Base-by-base conservation (phyloP, 2,329 filamentous ascomycete species). In the Harringtonia aguacate region DNA sequence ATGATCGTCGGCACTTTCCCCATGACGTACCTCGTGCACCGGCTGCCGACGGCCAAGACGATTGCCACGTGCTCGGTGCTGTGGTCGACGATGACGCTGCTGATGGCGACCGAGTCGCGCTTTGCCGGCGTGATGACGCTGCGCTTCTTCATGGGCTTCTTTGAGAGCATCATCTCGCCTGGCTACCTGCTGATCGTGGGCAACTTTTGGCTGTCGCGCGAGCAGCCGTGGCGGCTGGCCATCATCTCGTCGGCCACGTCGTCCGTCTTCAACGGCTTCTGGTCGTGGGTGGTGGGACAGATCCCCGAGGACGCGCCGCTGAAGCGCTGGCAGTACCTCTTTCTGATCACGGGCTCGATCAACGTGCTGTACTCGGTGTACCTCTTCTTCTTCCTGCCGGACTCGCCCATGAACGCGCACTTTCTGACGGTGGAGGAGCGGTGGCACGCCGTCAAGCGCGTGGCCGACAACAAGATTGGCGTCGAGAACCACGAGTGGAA, bases 281-380 rank as follows among this genome's bases (percentile, higher is more conserved):
- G 44, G 55, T 60, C 73, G 0, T 81, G 76, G 45, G 77, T 69
- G 0, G 80, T 81, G 37, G 77, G 78, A 1, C 67, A 78, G 49
- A 77, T 77, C 50, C 63, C 67, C 33, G 75, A 73, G 13, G 61
- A 66, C 1, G 63, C 83, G 18, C 65, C 70, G 0, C 73, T 70
- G 0, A 17, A n/a, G 14, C 27, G 27, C 2, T 84, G 79, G 79
- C 76, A 75, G 53, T 84, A 79, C 50, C 78, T 84, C 44, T 84
- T 84, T 54, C 60, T 85, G n/a, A 70, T 84, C n/a, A 77, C 77
- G 5, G 67, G 67, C 8, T 65, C 73, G 1, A 63, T 81, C 18
- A 81, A 76, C 46, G 65, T 72, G 15, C 46, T 65, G 12, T 83
- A 78, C 71, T 79, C 74, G 2, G 66, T 81, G 8, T 59, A 76